phyloP scores from a whole-genome alignment of 176 grass and related monocot genomes.

The Phoenix dactylifera region DNA sequence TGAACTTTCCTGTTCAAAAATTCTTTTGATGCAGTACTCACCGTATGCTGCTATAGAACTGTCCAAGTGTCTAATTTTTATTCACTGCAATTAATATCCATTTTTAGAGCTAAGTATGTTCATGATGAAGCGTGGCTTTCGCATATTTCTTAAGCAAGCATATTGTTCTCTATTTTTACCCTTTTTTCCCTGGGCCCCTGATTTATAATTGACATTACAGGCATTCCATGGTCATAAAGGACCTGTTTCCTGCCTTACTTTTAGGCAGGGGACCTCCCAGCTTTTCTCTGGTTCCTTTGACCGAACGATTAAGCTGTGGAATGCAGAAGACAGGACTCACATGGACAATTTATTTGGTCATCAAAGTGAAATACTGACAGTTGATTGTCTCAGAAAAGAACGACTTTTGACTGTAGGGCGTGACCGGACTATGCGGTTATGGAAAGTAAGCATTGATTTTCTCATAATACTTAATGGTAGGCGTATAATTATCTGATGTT shows the following conservation, averaged over 20 bases:
- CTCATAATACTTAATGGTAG: not conserved
- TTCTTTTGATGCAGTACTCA: too few relatives aligned
- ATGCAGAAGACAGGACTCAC: slow-evolving; percentile 81
- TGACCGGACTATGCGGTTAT: slow-evolving; percentile 77
- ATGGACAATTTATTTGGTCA: slow-evolving; percentile 80
- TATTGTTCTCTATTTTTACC: too few relatives aligned
- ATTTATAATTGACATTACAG: slow-evolving; percentile 31
- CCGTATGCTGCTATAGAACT: too few relatives aligned
- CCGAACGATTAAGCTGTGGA: slow-evolving; percentile 83
- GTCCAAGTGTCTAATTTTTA: too few relatives aligned
- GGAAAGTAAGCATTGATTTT: slow-evolving; percentile 48
- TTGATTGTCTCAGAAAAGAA: slow-evolving; percentile 72
- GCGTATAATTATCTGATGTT: too few relatives aligned
- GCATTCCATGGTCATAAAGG: slow-evolving; percentile 83
- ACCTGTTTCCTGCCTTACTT: slow-evolving; percentile 61
- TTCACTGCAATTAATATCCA: too few relatives aligned
- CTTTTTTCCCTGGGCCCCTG: not conserved
- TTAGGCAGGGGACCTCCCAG: slow-evolving; percentile 58
- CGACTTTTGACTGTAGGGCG: slow-evolving; percentile 61
- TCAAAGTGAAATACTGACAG: slow-evolving; percentile 72
- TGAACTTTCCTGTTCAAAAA: too few relatives aligned
- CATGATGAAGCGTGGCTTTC: too few relatives aligned
- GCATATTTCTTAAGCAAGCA: too few relatives aligned
- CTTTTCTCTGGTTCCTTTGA: slow-evolving; percentile 91
- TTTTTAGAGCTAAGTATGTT: too few relatives aligned